Evolutionary conservation across 352 stramenopile genomes (phyloP), one percentile per base, ranked within the genome.

Genomic region (Phytophthora sojae): DNA sequence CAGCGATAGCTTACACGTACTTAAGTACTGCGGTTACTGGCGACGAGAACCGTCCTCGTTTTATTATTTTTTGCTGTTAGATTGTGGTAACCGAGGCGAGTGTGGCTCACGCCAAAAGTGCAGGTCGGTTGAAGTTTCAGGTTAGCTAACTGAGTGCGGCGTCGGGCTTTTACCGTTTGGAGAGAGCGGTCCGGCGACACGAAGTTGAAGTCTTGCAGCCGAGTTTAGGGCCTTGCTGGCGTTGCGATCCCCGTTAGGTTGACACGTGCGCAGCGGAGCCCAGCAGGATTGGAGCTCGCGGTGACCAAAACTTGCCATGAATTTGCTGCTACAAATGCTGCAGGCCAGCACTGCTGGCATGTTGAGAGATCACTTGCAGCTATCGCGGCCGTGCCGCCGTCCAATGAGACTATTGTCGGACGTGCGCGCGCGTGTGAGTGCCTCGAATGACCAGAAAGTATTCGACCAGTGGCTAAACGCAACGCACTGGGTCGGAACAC

Each of bases 401-500:
- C 35, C 35, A 44, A 44, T 44, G 8, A 44, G 35, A 15, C 35
- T 12, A 7, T 44, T 15, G 9, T 2, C 9, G 35, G 14, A 15
- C 14, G 35, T 44, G 8, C 12, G 14, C 8, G 35, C 35, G 35
- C 35, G 35, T 44, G 35, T 44, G 35, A 44, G 35, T 44, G 35
- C 35, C 14, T 44, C 44, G 23, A 51, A 51, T n/a, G 35, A 53
- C 25, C 35, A 25, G 37, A 54, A 67, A 61, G 23, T 67, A 60
- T 30, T 64, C 29, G 3, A 44, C 35, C 35, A 7, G 35, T 44
- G 9, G 35, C 35, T 44, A 42, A 21, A 21, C 21, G 21, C 21
- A 2, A 15, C 12, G 12, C 12, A 15, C 35, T 9, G 35, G 35
- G 35, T 15, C 14, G 35, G 35, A 44, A 3, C 35, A 17, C 0